These are phyloP conservation scores for Aspergillus leporis DNA, from an alignment of 495 filamentous ascomycete species.

Conservation along the genomic window DNA sequence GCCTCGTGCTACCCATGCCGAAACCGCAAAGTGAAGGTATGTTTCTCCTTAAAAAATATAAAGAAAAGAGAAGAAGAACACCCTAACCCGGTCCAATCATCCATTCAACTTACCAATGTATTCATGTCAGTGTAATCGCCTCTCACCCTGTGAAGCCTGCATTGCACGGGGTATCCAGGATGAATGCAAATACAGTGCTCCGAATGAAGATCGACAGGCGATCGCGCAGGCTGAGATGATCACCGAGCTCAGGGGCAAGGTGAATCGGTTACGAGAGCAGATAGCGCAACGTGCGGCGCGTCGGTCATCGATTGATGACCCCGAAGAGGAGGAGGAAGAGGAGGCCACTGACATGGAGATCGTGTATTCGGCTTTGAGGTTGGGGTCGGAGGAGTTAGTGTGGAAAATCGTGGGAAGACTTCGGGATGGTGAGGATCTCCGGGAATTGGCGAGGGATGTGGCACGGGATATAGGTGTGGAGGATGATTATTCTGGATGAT, in stretches of 20 bases:
- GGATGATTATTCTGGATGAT: constrained; percentile 1
- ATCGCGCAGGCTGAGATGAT: constrained; percentile 24
- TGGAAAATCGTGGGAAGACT: constrained; percentile 15
- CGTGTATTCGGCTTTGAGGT: constrained; percentile 17
- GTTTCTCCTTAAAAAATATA: not conserved
- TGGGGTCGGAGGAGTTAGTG: constrained; percentile 13
- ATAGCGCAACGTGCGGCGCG: not conserved
- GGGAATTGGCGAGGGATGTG: constrained; percentile 12
- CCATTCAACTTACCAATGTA: not conserved
- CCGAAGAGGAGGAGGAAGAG: constrained; percentile 6
- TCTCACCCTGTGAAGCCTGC: constrained; percentile 23
- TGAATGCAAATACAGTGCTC: constrained; percentile 21
- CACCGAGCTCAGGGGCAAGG: not conserved
- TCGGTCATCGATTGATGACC: not conserved
- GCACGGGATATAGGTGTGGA: constrained; percentile 1
- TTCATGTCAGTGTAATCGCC: constrained; percentile 20
- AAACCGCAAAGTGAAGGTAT: constrained; percentile 23
- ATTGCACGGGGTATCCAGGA: constrained; percentile 11
- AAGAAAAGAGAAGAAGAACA: not conserved
- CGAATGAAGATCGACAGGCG: constrained; percentile 22
- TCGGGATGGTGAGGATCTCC: constrained; percentile 4
- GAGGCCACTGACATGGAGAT: constrained; percentile 16
- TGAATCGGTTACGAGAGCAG: not conserved
- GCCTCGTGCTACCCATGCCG: constrained; percentile 22
- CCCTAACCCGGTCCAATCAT: not conserved